These are phyloP conservation scores for Plantago ovata DNA, from an alignment of 257 asterid genomes.

Conservation along the genomic window DNA sequence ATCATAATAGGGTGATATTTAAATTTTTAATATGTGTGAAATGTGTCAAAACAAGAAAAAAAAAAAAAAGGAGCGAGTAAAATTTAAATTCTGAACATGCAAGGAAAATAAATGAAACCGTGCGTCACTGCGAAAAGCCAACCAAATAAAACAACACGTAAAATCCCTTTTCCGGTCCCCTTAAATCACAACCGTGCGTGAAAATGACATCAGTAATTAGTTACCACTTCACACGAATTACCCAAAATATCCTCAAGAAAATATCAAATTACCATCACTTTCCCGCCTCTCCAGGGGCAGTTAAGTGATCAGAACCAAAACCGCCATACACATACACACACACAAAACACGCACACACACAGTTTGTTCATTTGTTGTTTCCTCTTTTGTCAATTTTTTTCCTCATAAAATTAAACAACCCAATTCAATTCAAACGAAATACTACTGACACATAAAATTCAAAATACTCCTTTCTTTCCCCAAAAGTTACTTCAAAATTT, in stretches of 20 bases:
- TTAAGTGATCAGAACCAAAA: slow-evolving; percentile 49
- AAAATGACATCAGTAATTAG: slow-evolving; percentile 2
- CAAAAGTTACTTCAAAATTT: slow-evolving; percentile 5
- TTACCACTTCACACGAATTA: slow-evolving; percentile 21
- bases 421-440: too few relatives aligned
- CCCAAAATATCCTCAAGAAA: slow-evolving; percentile 33
- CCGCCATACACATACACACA: slow-evolving; percentile 13
- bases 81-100: too few relatives aligned
- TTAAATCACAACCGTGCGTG: not conserved
- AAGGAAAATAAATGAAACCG: slow-evolving; percentile 10
- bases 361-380: not conserved
- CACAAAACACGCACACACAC: not conserved
- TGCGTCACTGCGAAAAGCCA: not conserved
- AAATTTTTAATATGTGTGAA: too few relatives aligned
- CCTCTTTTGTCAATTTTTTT: too few relatives aligned
- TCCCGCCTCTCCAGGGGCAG: slow-evolving; percentile 34
- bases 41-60: too few relatives aligned
- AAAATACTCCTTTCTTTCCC: too few relatives aligned
- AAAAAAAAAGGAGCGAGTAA: too few relatives aligned
- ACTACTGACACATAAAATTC: too few relatives aligned
- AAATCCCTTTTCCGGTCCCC: not conserved
- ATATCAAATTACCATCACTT: not conserved
- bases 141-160: not conserved
- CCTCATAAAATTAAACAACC: too few relatives aligned
- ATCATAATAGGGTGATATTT: too few relatives aligned